Percentiles rank a stretch among this genome's conserved stretches.
phyloP scores from a whole-genome alignment of 2,329 filamentous ascomycete genomes.

The Fusarium nodosum region DNA sequence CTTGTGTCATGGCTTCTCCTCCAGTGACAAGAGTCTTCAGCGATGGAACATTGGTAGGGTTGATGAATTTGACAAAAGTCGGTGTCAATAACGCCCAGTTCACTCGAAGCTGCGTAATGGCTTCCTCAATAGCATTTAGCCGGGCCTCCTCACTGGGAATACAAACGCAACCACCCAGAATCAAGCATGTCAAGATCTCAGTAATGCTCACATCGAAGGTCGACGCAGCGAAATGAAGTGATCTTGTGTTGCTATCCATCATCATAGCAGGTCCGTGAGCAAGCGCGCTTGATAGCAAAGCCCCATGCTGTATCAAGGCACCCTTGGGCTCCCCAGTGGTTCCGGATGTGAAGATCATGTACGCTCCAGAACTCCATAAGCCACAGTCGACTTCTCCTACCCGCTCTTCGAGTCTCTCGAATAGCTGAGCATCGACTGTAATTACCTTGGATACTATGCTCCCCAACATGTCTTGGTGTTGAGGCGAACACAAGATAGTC shows the following conservation, averaged over 20 bases:
- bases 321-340: conserved; percentile 43
- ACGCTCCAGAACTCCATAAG: conserved; percentile 35
- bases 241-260: conserved; percentile 47
- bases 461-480: conserved; percentile 34
- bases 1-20: conserved; percentile 46
- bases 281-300: conserved; percentile 36
- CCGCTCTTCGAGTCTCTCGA: conserved; percentile 8
- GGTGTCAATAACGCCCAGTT: conserved; percentile 45
- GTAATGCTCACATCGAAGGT: conserved; percentile 52
- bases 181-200: conserved; percentile 40
- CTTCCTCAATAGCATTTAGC: conserved; percentile 52
- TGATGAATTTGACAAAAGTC: conserved; percentile 38
- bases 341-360: conserved; percentile 45
- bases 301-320: conserved; percentile 41
- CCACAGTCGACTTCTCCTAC: conserved; percentile 8
- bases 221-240: conserved; percentile 53
- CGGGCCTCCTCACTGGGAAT: conserved; percentile 57
- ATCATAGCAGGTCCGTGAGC: conserved; percentile 44
- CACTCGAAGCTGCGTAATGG: conserved; percentile 33
- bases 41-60: conserved; percentile 33
- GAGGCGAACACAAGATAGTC: conserved; percentile 41
- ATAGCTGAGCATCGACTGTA: conserved; percentile 33
- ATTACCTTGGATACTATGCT: conserved; percentile 35
- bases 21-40: conserved; percentile 45
- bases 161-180: conserved; percentile 52